Evolutionary conservation across 495 filamentous ascomycete species (phyloP).

Genomic region (Daldinia vernicosa): DNA sequence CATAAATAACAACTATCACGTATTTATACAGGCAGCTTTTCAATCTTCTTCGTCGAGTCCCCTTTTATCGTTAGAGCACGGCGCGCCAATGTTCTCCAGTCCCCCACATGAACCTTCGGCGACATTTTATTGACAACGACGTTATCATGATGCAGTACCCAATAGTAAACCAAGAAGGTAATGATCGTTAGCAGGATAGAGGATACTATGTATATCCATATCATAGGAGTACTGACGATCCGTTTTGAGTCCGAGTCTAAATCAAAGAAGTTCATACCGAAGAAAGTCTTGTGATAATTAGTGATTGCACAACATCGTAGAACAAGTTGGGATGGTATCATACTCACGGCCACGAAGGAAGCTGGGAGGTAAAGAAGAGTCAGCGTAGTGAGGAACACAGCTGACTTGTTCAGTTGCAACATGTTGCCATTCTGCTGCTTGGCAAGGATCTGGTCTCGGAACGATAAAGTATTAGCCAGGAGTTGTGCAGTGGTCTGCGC

Average conservation of each 20-base stretch:
- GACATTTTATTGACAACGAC: slow-evolving; percentile 28
- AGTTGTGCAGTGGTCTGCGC: slow-evolving; percentile 48
- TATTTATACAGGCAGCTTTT: slow-evolving; percentile 1
- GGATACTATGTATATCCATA: slow-evolving; percentile 42
- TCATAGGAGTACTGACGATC: slow-evolving; percentile 32
- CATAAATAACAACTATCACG: too few relatives aligned
- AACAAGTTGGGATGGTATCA: neutral
- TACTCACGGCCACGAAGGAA: slow-evolving; percentile 57
- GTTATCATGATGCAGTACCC: slow-evolving; percentile 37
- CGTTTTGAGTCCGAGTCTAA: slow-evolving; percentile 25
- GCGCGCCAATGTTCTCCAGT: slow-evolving; percentile 25
- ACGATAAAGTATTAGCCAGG: slow-evolving; percentile 50
- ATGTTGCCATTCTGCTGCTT: slow-evolving; percentile 53
- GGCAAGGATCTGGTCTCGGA: slow-evolving; percentile 51
- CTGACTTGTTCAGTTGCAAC: slow-evolving; percentile 52
- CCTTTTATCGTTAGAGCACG: slow-evolving; percentile 16
- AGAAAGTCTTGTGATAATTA: slow-evolving; percentile 31
- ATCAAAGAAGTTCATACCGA: slow-evolving; percentile 46
- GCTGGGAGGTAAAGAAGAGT: slow-evolving; percentile 57
- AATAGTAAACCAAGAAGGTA: slow-evolving; percentile 43
- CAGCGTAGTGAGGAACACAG: slow-evolving; percentile 55
- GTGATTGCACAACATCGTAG: neutral
- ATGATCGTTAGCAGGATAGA: slow-evolving; percentile 29
- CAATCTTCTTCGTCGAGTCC: slow-evolving; percentile 7
- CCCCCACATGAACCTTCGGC: slow-evolving; percentile 35